A percentile compares a stretch with the other conserved stretches of the same genome.
These are phyloP conservation scores for Zymoseptoria passerinii DNA, from an alignment of 2,329 filamentous ascomycete genomes.

Conservation along the genomic window DNA sequence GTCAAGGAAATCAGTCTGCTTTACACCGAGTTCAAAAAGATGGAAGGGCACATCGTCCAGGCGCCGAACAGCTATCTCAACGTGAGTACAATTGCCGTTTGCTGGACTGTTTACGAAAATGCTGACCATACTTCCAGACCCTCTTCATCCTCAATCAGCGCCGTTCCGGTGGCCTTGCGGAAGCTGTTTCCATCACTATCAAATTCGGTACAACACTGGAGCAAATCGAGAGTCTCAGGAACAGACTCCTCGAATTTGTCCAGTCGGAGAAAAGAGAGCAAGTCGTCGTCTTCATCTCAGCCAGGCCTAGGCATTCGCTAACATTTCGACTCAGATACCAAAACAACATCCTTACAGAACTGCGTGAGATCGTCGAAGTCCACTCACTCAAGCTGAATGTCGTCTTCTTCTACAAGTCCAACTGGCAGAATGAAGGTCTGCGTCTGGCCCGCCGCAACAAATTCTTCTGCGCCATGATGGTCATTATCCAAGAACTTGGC, in stretches of 20 bases:
- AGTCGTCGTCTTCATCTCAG: background rate
- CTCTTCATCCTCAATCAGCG: constrained; percentile 94
- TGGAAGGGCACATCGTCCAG: constrained; percentile 93
- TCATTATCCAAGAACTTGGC: constrained; percentile 71
- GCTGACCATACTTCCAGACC: constrained; percentile 27
- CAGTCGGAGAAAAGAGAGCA: constrained; percentile 71
- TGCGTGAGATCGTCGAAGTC: constrained; percentile 70
- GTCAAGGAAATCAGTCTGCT: constrained; percentile 88
- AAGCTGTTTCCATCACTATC: constrained; percentile 74
- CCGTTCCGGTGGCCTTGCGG: constrained; percentile 77
- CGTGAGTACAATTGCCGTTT: constrained; percentile 48
- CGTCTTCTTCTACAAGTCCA: constrained; percentile 95
- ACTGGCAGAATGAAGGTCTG: constrained; percentile 89
- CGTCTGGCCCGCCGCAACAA: constrained; percentile 87
- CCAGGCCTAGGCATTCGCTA: background rate
- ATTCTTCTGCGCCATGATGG: constrained; percentile 86
- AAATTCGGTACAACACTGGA: constrained; percentile 80
- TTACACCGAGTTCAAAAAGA: constrained; percentile 97
- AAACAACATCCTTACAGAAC: constrained; percentile 74
- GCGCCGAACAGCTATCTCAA: constrained; percentile 92
- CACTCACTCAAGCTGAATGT: constrained; percentile 84
- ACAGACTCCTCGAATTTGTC: constrained; percentile 75
- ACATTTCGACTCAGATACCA: constrained; percentile 47
- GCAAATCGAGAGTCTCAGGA: constrained; percentile 74
- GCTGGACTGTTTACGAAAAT: constrained; percentile 86